Conservation (phyloP, 176 grass and related monocot genomes). For the Raddia guianensis region DNA sequence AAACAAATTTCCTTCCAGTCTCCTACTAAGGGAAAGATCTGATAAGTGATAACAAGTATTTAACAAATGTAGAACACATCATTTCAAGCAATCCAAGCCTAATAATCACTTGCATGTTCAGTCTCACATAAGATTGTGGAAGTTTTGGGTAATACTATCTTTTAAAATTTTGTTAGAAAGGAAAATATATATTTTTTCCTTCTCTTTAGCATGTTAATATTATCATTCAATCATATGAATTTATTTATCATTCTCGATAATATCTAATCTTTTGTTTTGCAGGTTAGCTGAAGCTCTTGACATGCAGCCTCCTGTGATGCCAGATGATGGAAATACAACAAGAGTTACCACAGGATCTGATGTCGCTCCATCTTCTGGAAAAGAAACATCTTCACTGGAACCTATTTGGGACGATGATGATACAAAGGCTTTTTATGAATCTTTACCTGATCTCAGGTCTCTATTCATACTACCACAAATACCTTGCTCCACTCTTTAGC, state of each 20-base stretch:
- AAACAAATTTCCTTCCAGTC: neutral
- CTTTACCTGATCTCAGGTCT: slow-evolving; percentile 95
- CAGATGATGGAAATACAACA: slow-evolving; percentile 90
- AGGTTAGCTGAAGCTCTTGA: slow-evolving; percentile 97
- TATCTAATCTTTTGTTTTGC: slow-evolving; percentile 32
- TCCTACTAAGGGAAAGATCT: neutral
- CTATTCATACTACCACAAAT: slow-evolving; percentile 28
- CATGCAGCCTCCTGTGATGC: slow-evolving; percentile 95
- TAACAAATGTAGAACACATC: neutral
- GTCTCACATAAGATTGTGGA: neutral
- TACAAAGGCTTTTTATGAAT: slow-evolving; percentile 97
- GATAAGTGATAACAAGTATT: neutral
- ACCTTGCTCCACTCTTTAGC: slow-evolving; percentile 23
- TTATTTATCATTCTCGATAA: slow-evolving; percentile 25
- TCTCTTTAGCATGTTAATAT: neutral
- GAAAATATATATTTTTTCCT: neutral
- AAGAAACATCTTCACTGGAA: slow-evolving; percentile 79
- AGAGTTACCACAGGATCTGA: slow-evolving; percentile 87
- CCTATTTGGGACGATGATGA: slow-evolving; percentile 99
- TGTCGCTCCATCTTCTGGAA: slow-evolving; percentile 55
- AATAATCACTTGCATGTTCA: neutral
- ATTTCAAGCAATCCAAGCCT: slow-evolving; percentile 18
- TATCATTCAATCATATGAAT: neutral
- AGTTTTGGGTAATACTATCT: neutral
- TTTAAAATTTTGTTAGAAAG: neutral